Base-by-base conservation (phyloP, 2,329 filamentous ascomycete species). In the Chrysosporium queenslandicum region DNA sequence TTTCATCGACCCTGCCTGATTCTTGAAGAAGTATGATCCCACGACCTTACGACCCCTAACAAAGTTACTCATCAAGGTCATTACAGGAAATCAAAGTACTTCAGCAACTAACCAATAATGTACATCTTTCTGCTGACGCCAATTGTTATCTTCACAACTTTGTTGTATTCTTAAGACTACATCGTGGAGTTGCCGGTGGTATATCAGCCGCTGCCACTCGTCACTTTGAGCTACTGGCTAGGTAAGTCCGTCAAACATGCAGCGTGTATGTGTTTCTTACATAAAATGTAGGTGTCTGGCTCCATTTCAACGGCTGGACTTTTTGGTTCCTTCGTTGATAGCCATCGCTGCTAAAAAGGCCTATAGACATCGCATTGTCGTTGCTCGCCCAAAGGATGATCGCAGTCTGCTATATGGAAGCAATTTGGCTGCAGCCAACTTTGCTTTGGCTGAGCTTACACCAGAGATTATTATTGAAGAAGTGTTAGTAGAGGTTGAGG, bases 341-440 rank as follows among this genome's bases (percentile, higher is more conserved):
- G 81, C 77, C 6, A 74, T 98, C 42, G 92, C 92, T 4, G 83
- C 85, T 1, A 81, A 81, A 55, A 97, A 97, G 71, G 79, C 94
- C 21, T 98, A 94, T 64, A 76, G 85, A 16, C 92, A 98, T 70
- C 83, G 89, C 7, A 81, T 98, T 29, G 69, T 79, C 12, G 77
- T 96, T 52, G 80, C 85, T 0, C 69, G 71, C 1, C 77, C 87
- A 0, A 77, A 81, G 56, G 80, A 82, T 53, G 92, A 97, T 71
- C 77, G 89, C 45, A 96, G 89, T 65, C 78, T 95, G 73, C 87
- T 95, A 66, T 98, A 94, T 82, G 92, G 92, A 0, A 96, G 91
- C 66, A 82, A 85, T 50, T 59, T 85, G 0, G 75, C 77, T 27
- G 85, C 86, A 3, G 80, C 96, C 1, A 75, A 78, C 57, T 74